Evolutionary conservation across 768 basidiomycete species (phyloP).

Genomic region (Phaeolepiota aurea): DNA sequence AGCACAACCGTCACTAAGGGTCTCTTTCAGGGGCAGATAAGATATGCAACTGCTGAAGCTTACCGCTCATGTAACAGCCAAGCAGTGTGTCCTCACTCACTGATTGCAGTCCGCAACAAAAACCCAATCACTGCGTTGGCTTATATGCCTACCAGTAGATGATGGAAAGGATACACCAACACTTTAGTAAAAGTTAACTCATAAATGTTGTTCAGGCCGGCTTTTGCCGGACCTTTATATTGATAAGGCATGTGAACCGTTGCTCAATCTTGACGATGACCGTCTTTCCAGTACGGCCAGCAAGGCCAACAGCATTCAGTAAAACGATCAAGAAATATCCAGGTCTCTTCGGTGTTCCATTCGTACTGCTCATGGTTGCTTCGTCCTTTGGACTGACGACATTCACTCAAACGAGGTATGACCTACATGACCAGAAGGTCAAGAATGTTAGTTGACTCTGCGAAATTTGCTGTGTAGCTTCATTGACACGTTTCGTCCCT

Average conservation of each 20-base stretch:
- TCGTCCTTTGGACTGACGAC: slow-evolving; percentile 78
- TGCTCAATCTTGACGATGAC: not conserved
- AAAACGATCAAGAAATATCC: slow-evolving; percentile 50
- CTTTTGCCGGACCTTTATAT: not conserved
- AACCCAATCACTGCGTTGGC: too few relatives aligned
- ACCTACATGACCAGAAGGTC: slow-evolving; percentile 75
- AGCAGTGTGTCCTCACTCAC: not conserved
- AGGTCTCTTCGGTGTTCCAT: slow-evolving; percentile 77
- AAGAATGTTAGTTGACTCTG: slow-evolving; percentile 39
- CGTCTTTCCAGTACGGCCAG: slow-evolving; percentile 27
- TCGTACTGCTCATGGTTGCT: slow-evolving; percentile 75
- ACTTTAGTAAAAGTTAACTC: too few relatives aligned
- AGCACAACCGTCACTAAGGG: slow-evolving; percentile 60
- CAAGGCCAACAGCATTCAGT: slow-evolving; percentile 31
- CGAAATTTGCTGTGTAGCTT: not conserved
- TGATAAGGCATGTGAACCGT: not conserved
- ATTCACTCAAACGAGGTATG: slow-evolving; percentile 89
- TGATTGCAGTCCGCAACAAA: too few relatives aligned
- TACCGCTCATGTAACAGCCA: slow-evolving; percentile 21
- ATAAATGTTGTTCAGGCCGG: too few relatives aligned
- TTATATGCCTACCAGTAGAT: too few relatives aligned
- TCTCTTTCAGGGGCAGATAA: slow-evolving; percentile 10
- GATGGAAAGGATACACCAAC: too few relatives aligned
- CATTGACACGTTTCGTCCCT: not conserved
- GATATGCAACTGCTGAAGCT: slow-evolving; percentile 8